Conservation (phyloP, 2,329 filamentous ascomycete genomes). For the Endothia cerciana region DNA sequence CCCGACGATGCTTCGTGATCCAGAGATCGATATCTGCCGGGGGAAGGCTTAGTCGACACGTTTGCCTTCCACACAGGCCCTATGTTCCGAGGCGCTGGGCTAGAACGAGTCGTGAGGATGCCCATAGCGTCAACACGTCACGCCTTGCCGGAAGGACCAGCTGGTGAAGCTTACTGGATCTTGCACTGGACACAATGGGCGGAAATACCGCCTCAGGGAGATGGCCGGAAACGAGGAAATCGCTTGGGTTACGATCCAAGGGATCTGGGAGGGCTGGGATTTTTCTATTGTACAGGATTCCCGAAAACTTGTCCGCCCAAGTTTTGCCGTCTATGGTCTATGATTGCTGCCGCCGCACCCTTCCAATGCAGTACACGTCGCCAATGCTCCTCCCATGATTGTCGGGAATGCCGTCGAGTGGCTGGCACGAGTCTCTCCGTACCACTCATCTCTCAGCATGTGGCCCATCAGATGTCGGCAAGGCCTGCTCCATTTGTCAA, state of each 20-base stretch:
- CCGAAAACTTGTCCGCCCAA: conserved; percentile 29
- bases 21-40: background rate
- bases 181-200: background rate
- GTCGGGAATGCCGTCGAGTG: conserved; percentile 28
- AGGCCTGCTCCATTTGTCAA: conserved; percentile 28
- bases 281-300: conserved; percentile 30
- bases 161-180: background rate
- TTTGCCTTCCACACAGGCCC: background rate
- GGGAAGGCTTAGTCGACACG: background rate
- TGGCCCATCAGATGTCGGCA: conserved; percentile 27
- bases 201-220: background rate
- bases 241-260: conserved; percentile 24
- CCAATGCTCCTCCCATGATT: conserved; percentile 29
- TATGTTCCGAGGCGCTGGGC: background rate
- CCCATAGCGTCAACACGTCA: background rate
- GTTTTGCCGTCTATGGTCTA: conserved; percentile 31
- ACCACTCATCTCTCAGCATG: conserved; percentile 19
- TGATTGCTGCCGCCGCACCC: conserved; percentile 26
- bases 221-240: conserved; percentile 17
- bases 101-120: background rate
- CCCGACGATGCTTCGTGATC: background rate
- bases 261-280: conserved; percentile 31
- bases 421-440: conserved; percentile 22
- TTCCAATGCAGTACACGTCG: conserved; percentile 29
- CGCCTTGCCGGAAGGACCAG: background rate